Evolutionary conservation across 2,329 filamentous ascomycete genomes (phyloP).

Genomic region (Penicillium sp.): DNA sequence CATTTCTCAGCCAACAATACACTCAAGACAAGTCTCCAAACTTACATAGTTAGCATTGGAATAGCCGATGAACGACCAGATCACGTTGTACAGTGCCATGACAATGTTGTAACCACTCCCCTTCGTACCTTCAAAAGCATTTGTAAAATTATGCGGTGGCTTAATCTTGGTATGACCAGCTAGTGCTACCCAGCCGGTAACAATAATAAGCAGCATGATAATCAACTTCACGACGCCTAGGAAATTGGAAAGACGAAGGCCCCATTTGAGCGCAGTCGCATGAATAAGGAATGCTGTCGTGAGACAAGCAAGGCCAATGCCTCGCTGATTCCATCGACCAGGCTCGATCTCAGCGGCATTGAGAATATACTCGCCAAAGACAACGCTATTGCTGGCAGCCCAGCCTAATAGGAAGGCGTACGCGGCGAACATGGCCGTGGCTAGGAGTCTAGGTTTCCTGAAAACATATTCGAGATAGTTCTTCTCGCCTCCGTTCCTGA

Average conservation of each 20-base stretch:
- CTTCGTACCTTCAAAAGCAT: slow-evolving; percentile 40
- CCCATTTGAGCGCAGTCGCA: slow-evolving; percentile 46
- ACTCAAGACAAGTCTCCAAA: neutral
- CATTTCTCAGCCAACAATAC: slow-evolving; percentile 9
- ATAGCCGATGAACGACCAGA: slow-evolving; percentile 61
- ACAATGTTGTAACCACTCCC: slow-evolving; percentile 50
- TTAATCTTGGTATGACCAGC: slow-evolving; percentile 39
- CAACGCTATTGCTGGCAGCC: slow-evolving; percentile 53
- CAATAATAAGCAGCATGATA: slow-evolving; percentile 49
- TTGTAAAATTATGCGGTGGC: slow-evolving; percentile 37
- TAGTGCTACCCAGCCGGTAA: slow-evolving; percentile 43
- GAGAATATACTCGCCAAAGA: slow-evolving; percentile 53
- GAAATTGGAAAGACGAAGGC: slow-evolving; percentile 50
- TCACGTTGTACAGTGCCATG: slow-evolving; percentile 60
- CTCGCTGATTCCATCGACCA: slow-evolving; percentile 51
- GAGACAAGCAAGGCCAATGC: slow-evolving; percentile 49
- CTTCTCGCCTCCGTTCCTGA: slow-evolving; percentile 52
- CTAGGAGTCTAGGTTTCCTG: slow-evolving; percentile 51
- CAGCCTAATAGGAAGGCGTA: slow-evolving; percentile 53
- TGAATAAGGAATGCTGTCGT: slow-evolving; percentile 50
- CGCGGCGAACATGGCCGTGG: slow-evolving; percentile 54
- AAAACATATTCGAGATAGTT: slow-evolving; percentile 57
- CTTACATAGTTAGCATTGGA: slow-evolving; percentile 62
- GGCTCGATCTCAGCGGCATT: slow-evolving; percentile 45
- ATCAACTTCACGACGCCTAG: slow-evolving; percentile 52